Evolutionary conservation across 345 rosid species (phyloP), one percentile per base, ranked within the genome.

Genomic region (Populus tremula): DNA sequence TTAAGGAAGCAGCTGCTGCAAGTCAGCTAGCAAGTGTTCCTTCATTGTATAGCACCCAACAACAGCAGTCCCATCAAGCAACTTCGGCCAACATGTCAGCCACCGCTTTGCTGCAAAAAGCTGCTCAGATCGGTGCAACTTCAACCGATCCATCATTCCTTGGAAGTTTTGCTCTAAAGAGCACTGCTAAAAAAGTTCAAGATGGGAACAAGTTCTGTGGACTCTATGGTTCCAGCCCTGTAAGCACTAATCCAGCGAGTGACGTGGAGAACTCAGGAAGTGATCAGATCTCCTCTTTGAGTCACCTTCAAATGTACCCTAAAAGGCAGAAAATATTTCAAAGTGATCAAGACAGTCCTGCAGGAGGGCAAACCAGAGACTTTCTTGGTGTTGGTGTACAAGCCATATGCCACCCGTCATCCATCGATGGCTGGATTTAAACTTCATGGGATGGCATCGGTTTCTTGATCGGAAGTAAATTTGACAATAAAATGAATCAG

Each of bases 31-130:
- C 78, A 56, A 93, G 90, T 78, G 91, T 91, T 74, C 99, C 98
- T 78, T 96, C 93, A 50, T 80, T 91, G 59, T 93, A 82, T 54
- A 91, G 94, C 86, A 84, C 84, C 39, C 91, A 85, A 17, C 89
- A 85, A 39, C 86, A 84, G 8, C 87, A 80, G 5, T 68, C 84
- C 27, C 87, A 84, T 36, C 79, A 69, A 29, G 61, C 84, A 8
- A 39, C 87, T 21, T 78, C 89, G 33, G 87, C 83, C 20, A 90
- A 82, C 33, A 93, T 92, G 94, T 93, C 98, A 2, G 99, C 99
- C 62, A 96, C 99, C 16, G 99, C 98, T 69, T 87, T 96, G 71
- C 85, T 96, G 71, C 98, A 93, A 79, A 96, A 93, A 84, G 98
- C 99, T 41, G 94, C 99, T 21, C 94, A 89, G 70, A 92, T 93